These are phyloP conservation scores for Samsoniella hepiali DNA, from an alignment of 2,329 filamentous ascomycete genomes.

Conservation along the genomic window DNA sequence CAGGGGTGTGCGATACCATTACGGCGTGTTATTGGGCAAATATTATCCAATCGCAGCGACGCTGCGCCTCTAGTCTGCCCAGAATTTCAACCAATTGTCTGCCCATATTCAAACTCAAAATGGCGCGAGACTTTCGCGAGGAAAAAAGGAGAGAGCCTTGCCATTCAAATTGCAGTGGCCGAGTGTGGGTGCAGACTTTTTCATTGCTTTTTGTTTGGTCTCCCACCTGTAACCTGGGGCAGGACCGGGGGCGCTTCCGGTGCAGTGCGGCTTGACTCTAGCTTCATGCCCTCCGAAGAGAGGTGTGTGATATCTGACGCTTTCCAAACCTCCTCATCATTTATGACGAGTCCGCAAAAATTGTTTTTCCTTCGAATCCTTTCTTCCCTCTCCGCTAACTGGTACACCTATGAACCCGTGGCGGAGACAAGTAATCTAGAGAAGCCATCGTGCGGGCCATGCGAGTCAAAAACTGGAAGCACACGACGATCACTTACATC, in stretches of 20 bases:
- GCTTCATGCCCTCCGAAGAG: not conserved
- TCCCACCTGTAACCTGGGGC: not conserved
- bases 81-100: slow-evolving; percentile 12
- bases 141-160: not conserved
- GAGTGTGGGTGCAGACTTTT: slow-evolving; percentile 7
- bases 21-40: slow-evolving; percentile 1
- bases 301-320: slow-evolving; percentile 13
- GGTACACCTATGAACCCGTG: not conserved
- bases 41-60: slow-evolving; percentile 6
- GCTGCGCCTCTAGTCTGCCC: not conserved
- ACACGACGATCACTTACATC: slow-evolving; percentile 18
- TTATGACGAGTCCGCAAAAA: slow-evolving; percentile 2
- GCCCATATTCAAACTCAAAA: slow-evolving; percentile 4
- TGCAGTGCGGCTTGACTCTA: slow-evolving; percentile 6
- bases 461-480: slow-evolving; percentile 6
- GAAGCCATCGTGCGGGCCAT: slow-evolving; percentile 11
- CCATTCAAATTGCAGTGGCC: not conserved
- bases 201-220: not conserved
- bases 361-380: not conserved
- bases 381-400: not conserved
- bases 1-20: not conserved
- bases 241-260: slow-evolving; percentile 3
- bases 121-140: slow-evolving; percentile 1
- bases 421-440: slow-evolving; percentile 16
- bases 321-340: slow-evolving; percentile 4